Evolutionary conservation across 805 yeast species (phyloP), one percentile per base, ranked within the genome.

Genomic region (Barnettozyma sucrosica): DNA sequence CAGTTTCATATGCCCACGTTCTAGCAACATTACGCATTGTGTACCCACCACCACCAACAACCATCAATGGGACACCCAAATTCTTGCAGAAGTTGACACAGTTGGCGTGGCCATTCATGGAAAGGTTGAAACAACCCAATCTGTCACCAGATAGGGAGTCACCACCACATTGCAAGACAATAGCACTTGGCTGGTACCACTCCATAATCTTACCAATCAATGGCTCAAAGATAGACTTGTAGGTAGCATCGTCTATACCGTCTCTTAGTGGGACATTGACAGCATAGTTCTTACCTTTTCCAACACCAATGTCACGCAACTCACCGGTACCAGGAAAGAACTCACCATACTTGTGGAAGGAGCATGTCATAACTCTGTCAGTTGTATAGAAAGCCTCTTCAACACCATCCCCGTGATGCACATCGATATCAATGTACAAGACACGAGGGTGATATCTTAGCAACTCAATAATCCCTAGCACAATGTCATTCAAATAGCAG

Each of bases 311-410:
- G 61, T 92, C 99, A 58, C 90, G 87, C 44, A 89, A 76, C 56
- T 87, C 86, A 23, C 99, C 99, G 0, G 99, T 92, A 13, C 97
- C 97, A 3, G 99, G 99, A 75, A 92, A 92, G 63, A 89, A 92
- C 65, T 89, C 93, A 19, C 98, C 98, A 57, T 79, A 92, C 67
- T 89, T 92, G 73, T 90, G 98, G 74, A 90, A 90, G 10, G 95
- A 85, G 56, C 90, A 90, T 1, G 97, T 90, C 97, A 90, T 89
- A 41, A 90, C 98, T 51, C 98, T 72, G 66, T 90, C 98, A 2
- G 97, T 87, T 16, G 93, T 79, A 68, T 92, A 87, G 62, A 92
- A 92, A 1, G 97, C 97, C 66, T 92, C 98, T 66, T 92, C 96
- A 18, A 92, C 98, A 54, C 98, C 98, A 66, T 92, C 98, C 40